phyloP scores from a whole-genome alignment of 345 rosid genomes.

The Eucalyptus caleyi region DNA sequence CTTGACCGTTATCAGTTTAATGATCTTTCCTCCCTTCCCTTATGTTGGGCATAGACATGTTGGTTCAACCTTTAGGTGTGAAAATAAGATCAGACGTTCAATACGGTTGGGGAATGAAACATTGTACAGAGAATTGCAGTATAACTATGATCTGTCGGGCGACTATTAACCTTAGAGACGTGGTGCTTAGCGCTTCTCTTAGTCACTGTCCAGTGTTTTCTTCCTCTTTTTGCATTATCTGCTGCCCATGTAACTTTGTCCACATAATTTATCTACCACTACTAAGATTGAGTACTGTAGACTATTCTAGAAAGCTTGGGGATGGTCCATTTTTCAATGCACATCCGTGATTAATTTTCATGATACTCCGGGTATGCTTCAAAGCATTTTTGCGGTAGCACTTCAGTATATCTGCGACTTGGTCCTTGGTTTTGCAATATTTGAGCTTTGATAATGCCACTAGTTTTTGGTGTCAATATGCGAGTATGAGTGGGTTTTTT shows the following conservation, averaged over 20 bases:
- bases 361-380: neutral
- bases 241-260: neutral
- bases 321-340: neutral
- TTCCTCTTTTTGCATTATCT: neutral
- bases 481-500: neutral
- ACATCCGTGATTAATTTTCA: neutral
- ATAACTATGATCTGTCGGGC: neutral
- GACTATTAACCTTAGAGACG: neutral
- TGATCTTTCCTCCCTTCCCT: neutral
- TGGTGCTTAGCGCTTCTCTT: neutral
- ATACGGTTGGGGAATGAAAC: neutral
- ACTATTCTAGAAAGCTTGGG: neutral
- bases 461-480: neutral
- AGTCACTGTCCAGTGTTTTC: neutral
- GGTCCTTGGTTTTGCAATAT: neutral
- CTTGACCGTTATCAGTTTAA: neutral
- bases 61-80: neutral
- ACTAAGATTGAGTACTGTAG: neutral
- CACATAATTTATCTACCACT: neutral
- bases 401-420: neutral
- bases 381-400: neutral
- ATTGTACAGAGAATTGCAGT: neutral
- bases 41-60: neutral
- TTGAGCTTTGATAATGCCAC: neutral
- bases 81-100: neutral